Percentiles rank a stretch among this genome's conserved stretches.
Evolutionary conservation across 2,329 filamentous ascomycete genomes (phyloP).

Genomic region (Trichophyton schoenleinii): DNA sequence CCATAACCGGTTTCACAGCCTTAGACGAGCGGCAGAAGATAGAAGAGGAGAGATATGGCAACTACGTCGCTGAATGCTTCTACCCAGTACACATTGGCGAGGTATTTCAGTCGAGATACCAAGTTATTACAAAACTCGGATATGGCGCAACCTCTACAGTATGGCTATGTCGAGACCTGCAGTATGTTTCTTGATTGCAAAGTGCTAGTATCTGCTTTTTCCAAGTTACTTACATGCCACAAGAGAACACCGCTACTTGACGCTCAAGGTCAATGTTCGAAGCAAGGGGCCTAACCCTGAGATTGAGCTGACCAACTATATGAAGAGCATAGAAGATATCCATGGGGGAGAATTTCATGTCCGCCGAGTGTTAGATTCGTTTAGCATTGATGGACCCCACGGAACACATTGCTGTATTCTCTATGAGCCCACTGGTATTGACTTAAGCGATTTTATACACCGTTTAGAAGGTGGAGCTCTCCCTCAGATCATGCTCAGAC

Average conservation of each 20-base stretch:
- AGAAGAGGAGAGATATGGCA: conserved; percentile 13
- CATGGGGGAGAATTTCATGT: conserved; percentile 15
- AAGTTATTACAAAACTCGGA: conserved; percentile 16
- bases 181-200: conserved; percentile 2
- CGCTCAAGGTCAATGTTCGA: conserved; percentile 2
- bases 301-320: background rate
- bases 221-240: background rate
- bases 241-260: conserved; percentile 8
- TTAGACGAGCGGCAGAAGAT: conserved; percentile 3
- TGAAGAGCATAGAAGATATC: conserved; percentile 6
- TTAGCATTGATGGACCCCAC: conserved; percentile 16
- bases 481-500: background rate
- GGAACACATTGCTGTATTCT: conserved; percentile 16
- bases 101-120: conserved; percentile 13
- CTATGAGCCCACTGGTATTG: conserved; percentile 13
- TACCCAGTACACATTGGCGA: conserved; percentile 11
- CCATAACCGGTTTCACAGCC: background rate
- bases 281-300: background rate
- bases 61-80: conserved; percentile 11
- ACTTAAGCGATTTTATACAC: conserved; percentile 7
- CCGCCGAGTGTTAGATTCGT: conserved; percentile 17
- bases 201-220: background rate
- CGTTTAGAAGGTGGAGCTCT: background rate
- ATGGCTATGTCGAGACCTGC: conserved; percentile 16
- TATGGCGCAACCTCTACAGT: conserved; percentile 17